Conservation (phyloP, 1,284 basidiomycete species). For the Leccinum discolor region DNA sequence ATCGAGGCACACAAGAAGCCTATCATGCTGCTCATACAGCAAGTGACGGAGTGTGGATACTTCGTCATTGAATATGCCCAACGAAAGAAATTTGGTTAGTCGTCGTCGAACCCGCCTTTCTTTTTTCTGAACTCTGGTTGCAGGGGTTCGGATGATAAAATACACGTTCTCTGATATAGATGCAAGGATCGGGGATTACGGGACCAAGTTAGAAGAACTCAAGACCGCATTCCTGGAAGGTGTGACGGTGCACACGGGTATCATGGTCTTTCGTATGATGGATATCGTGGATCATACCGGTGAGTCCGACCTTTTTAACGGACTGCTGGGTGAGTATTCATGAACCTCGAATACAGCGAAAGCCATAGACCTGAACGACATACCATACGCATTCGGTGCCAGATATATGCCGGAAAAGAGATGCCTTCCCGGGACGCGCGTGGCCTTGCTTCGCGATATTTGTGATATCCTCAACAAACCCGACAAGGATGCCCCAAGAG, state of each 20-base stretch:
- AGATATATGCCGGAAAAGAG: background rate
- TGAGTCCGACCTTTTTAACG: background rate
- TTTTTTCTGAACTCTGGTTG: too few species aligned
- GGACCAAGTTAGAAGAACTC: background rate
- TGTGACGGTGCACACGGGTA: background rate
- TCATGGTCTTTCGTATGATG: background rate
- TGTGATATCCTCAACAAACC: background rate
- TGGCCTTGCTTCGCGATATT: background rate
- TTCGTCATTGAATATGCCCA: too few species aligned
- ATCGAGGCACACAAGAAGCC: background rate
- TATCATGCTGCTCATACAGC: too few species aligned
- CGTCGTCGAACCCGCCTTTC: background rate
- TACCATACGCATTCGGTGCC: background rate
- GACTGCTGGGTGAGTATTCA: too few species aligned
- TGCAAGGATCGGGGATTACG: background rate
- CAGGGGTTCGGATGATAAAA: background rate
- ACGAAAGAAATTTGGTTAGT: background rate
- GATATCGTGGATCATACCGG: background rate
- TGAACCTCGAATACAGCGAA: background rate
- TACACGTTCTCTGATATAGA: background rate
- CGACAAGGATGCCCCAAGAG: background rate
- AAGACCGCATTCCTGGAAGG: background rate
- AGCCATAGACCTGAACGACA: background rate
- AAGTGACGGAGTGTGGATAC: background rate
- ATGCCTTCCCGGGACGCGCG: background rate